Evolutionary conservation across 2,329 filamentous ascomycete species (phyloP).

Genomic region (Fusarium sp.): DNA sequence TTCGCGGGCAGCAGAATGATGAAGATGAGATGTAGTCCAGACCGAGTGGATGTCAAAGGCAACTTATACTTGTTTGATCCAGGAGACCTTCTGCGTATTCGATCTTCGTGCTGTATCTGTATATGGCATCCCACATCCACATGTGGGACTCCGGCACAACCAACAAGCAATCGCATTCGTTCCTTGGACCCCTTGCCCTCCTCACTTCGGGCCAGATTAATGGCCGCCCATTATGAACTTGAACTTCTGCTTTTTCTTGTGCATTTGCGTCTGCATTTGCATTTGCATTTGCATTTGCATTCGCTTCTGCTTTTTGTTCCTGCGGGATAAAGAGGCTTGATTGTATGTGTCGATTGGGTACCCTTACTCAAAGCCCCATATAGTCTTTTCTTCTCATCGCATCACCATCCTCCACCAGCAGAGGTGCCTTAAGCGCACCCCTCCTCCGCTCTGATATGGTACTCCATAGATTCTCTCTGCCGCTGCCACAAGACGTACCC

Average conservation of each 20-base stretch:
- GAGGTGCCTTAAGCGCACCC: slow-evolving; percentile 15
- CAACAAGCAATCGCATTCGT: slow-evolving; percentile 43
- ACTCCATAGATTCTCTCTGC: slow-evolving; percentile 12
- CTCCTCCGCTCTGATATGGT: slow-evolving; percentile 9
- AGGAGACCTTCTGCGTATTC: slow-evolving; percentile 10
- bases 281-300: not conserved
- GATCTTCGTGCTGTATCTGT: slow-evolving; percentile 41
- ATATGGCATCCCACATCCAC: slow-evolving; percentile 40
- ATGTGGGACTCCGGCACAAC: slow-evolving; percentile 45
- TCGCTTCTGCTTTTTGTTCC: slow-evolving; percentile 31
- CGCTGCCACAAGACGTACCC: slow-evolving; percentile 39
- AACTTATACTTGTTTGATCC: slow-evolving; percentile 52
- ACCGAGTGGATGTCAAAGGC: slow-evolving; percentile 45
- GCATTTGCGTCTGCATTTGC: slow-evolving; percentile 14
- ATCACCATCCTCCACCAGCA: slow-evolving; percentile 39
- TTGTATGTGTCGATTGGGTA: slow-evolving; percentile 52
- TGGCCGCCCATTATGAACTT: slow-evolving; percentile 40
- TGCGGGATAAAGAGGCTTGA: slow-evolving; percentile 50
- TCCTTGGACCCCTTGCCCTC: slow-evolving; percentile 24
- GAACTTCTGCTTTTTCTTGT: slow-evolving; percentile 27
- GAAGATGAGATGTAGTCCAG: slow-evolving; percentile 24
- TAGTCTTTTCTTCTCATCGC: slow-evolving; percentile 37
- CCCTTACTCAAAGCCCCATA: slow-evolving; percentile 51
- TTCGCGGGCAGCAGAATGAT: not conserved
- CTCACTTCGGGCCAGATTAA: slow-evolving; percentile 23